Evolutionary conservation across 306 rosid genomes (phyloP), one percentile per base, ranked within the genome.

Genomic region (Prosopis cineraria): DNA sequence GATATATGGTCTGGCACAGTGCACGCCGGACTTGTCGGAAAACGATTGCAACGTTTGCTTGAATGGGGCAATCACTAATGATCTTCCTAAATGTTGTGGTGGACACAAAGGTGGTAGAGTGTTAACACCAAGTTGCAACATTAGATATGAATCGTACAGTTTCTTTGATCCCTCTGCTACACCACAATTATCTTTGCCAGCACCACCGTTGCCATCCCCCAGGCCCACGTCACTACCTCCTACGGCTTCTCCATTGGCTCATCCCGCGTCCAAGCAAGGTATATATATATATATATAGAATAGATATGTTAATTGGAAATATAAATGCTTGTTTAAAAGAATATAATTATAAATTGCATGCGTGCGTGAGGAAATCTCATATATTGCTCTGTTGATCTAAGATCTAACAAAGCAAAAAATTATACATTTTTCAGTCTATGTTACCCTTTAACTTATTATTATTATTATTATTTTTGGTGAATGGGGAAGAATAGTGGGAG

Each of bases 1-100:
- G 1, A 19, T 80, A 29, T 84, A 36, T 11, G 84, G 72, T n/a
- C 70, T 80, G 17, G 55, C 34, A 0, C 87, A 84, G 70, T 80
- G 84, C 73, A 56, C 82, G 6, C 84, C 80, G 7, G 82, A 84
- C 39, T 40, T 84, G 30, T 58, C 76, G 0, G 0, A 25, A 8
- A 1, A 0, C 7, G 76, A 77, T 0, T 84, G 87, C 73, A 24
- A 10, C 3, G 0, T 1, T 7, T 60, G 68, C 39, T 30, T 60
- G 68, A n/a, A 6, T 6, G 40, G 10, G 10, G 39, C 68, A 2
- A 3, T 72, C 11, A 0, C 0, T 11, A 0, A 47, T 45, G 48
- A 8, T 0, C 27, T 80, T 3, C 31, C 29, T 5, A 1, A 0
- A 0, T 76, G 73, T 73, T 76, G 84, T 33, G 24, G 4, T 3